Percentiles rank a stretch among this genome's conserved stretches.
Evolutionary conservation across 192 early-diverging fungal genomes (phyloP).

Genomic region (Backusella tuberculispora): DNA sequence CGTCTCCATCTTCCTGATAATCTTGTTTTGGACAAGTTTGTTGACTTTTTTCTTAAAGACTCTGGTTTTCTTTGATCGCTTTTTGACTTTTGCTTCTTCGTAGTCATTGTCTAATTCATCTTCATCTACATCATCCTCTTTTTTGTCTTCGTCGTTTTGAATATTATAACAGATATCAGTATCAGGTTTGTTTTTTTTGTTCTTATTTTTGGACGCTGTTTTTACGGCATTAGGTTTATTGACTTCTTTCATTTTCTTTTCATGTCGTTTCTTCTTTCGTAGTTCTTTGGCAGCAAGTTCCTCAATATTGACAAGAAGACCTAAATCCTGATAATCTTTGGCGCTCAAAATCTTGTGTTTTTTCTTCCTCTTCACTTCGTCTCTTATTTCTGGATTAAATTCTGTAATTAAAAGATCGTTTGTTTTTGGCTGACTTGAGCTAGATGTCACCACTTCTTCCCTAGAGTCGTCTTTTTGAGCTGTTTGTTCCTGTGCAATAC

Average conservation of each 20-base stretch:
- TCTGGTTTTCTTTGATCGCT: background rate
- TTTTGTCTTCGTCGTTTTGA: background rate
- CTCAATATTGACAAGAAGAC: slow-evolving; percentile 23
- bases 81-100: background rate
- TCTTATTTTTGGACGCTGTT: background rate
- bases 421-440: slow-evolving; percentile 25
- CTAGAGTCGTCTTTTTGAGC: background rate
- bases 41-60: slow-evolving; percentile 1
- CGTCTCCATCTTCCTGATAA: background rate
- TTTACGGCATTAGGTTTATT: background rate
- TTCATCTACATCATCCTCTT: background rate
- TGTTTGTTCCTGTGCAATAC: background rate
- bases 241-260: slow-evolving; percentile 5
- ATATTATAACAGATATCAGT: background rate
- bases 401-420: slow-evolving; percentile 27
- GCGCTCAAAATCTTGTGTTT: slow-evolving; percentile 29
- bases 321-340: slow-evolving; percentile 33
- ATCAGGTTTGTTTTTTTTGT: background rate
- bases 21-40: background rate
- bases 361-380: slow-evolving; percentile 22
- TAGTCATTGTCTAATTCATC: background rate
- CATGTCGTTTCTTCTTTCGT: slow-evolving; percentile 16
- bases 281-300: slow-evolving; percentile 9
- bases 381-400: slow-evolving; percentile 34
- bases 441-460: background rate